phyloP scores from a whole-genome alignment of 805 yeast genomes.

The Suhomyces vadensis region DNA sequence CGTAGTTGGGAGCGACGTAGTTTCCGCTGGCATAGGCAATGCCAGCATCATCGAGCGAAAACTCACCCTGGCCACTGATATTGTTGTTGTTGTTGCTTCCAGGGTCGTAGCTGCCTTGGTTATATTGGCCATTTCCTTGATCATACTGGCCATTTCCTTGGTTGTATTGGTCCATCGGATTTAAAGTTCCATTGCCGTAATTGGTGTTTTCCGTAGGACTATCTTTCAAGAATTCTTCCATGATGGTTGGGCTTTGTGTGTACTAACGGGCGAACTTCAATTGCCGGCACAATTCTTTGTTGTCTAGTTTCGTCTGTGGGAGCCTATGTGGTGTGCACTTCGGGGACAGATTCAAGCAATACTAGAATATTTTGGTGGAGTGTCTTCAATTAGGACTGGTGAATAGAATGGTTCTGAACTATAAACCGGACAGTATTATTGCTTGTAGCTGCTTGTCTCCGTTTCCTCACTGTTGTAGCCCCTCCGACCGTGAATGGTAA shows the following conservation, averaged over 20 bases:
- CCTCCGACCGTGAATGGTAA: neutral
- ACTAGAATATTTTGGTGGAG: neutral
- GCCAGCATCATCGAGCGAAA: conserved; percentile 1
- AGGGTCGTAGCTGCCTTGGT: no score
- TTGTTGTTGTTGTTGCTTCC: conserved; percentile 1
- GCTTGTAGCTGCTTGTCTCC: no score
- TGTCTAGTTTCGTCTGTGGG: no score
- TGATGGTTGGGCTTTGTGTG: conserved; percentile 11
- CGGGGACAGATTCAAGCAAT: neutral
- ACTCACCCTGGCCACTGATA: neutral
- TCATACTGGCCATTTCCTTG: conserved; percentile 5
- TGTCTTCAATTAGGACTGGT: no score
- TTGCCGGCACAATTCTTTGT: no score
- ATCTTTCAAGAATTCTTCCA: conserved; percentile 36
- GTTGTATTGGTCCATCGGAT: neutral
- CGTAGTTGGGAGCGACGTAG: neutral
- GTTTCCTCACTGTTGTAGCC: no score
- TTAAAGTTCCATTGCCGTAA: conserved; percentile 3
- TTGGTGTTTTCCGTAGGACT: conserved; percentile 29
- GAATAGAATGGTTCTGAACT: no score
- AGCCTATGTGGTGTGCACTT: no score
- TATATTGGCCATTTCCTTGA: conserved; percentile 15
- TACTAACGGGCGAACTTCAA: no score
- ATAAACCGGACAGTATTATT: neutral
- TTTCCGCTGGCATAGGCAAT: neutral